Evolutionary conservation across 73 alveolate species (phyloP).

Genomic region (Tetrahymena borealis): DNA sequence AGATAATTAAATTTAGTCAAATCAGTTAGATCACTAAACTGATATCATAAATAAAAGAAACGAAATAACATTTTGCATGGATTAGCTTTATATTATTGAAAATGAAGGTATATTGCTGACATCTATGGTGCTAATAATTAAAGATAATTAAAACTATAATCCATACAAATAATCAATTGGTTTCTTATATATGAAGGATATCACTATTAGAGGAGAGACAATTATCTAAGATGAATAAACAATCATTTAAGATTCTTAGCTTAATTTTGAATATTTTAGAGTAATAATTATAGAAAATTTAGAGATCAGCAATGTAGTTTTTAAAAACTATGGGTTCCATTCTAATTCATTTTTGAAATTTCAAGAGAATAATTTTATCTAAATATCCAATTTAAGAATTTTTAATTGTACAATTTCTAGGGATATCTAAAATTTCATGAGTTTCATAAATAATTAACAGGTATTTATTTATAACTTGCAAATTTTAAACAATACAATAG

Average conservation of each 20-base stretch:
- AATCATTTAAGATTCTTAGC: not conserved
- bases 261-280: not conserved
- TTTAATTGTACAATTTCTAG: not conserved
- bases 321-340: not conserved
- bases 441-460: not conserved
- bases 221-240: not conserved
- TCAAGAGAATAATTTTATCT: not conserved
- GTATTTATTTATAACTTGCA: not conserved
- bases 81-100: too few species aligned
- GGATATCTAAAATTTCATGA: not conserved
- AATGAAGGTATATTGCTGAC: not conserved
- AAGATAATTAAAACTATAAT: not conserved
- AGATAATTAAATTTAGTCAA: too few species aligned
- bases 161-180: not conserved
- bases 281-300: not conserved
- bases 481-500: not conserved
- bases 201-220: not conserved
- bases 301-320: not conserved
- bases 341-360: not conserved
- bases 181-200: not conserved
- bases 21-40: too few species aligned
- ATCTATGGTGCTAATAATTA: not conserved
- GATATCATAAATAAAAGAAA: not conserved
- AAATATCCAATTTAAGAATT: not conserved
- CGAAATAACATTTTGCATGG: not conserved